phyloP scores from a whole-genome alignment of 495 filamentous ascomycete genomes.

The Pyrenula aspistea region DNA sequence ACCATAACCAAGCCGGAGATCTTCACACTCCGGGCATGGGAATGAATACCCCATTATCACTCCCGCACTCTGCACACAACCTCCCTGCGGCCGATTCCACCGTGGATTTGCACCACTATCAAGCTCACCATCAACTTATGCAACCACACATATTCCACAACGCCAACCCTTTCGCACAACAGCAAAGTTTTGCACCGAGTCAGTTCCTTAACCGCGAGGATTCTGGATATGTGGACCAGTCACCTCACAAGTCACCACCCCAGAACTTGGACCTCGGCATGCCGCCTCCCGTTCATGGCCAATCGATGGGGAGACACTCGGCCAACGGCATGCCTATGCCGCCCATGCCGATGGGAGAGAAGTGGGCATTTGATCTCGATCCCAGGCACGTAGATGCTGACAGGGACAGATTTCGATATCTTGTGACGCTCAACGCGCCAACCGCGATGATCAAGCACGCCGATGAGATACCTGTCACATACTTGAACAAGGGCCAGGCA shows the following conservation, averaged over 20 bases:
- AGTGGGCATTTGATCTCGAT: conserved; percentile 24
- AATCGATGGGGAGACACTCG: conserved; percentile 24
- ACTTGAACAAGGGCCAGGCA: conserved; percentile 93
- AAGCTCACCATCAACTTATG: conserved; percentile 44
- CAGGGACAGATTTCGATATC: conserved; percentile 71
- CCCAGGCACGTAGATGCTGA: neutral
- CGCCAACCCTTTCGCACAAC: conserved; percentile 59
- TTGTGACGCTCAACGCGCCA: conserved; percentile 79
- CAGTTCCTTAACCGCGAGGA: conserved; percentile 61
- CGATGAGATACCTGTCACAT: conserved; percentile 86
- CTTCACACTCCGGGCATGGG: conserved; percentile 75
- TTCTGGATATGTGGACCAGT: conserved; percentile 62
- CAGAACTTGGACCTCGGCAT: conserved; percentile 30
- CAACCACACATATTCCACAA: conserved; percentile 59
- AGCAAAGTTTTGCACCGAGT: conserved; percentile 63
- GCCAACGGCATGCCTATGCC: conserved; percentile 20
- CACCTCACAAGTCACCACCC: conserved; percentile 45
- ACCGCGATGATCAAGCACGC: conserved; percentile 89
- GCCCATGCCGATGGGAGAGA: conserved; percentile 23
- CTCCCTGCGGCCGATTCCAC: conserved; percentile 39
- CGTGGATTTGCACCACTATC: conserved; percentile 43
- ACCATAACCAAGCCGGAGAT: conserved; percentile 77
- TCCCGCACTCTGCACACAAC: conserved; percentile 51
- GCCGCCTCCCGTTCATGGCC: conserved; percentile 18
- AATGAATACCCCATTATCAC: conserved; percentile 69